Conservation (phyloP, 176 grass and related monocot species). For the Phoenix dactylifera region DNA sequence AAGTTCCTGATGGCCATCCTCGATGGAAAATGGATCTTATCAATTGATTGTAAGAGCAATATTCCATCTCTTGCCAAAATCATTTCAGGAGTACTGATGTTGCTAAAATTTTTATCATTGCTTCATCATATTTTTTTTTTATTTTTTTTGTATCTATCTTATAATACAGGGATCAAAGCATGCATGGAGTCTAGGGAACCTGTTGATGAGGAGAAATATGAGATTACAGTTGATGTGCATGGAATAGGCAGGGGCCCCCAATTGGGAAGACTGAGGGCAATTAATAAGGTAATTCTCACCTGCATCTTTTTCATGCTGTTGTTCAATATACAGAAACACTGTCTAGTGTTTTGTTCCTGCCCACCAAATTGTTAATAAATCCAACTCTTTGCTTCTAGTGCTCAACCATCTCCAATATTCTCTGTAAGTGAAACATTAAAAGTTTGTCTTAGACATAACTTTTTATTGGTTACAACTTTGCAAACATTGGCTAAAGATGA, state of each 20-base stretch:
- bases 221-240: constrained; percentile 55
- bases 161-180: constrained; percentile 51
- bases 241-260: constrained; percentile 47
- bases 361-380: no score
- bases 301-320: no score
- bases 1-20: constrained; percentile 91
- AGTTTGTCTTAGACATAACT: no score
- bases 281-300: constrained; percentile 37
- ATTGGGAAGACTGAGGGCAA: constrained; percentile 50
- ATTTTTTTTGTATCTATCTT: constrained; percentile 6
- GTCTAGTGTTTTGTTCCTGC: no score
- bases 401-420: no score
- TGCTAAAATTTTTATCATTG: no score
- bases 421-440: no score
- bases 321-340: no score
- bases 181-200: constrained; percentile 61
- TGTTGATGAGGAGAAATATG: constrained; percentile 49
- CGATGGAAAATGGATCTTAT: constrained; percentile 78
- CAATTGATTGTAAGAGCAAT: constrained; percentile 57
- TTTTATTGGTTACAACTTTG: no score
- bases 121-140: background rate
- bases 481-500: no score
- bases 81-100: background rate
- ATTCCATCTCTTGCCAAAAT: background rate
- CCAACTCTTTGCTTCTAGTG: no score